Conservation (phyloP, 116 monocot genomes). For the Phalaenopsis hybrid region DNA sequence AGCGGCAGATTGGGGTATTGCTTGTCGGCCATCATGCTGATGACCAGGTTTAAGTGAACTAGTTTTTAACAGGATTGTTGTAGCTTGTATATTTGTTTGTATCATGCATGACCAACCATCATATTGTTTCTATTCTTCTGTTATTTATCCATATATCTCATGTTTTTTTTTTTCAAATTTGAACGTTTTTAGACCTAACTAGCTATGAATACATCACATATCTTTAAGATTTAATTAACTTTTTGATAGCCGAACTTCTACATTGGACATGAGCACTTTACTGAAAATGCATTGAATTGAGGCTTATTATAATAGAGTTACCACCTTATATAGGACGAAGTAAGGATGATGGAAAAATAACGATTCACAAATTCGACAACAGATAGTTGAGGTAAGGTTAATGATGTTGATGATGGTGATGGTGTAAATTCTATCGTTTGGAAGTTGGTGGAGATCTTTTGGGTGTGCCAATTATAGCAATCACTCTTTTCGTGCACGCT, state of each 20-base stretch:
- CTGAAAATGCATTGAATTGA: not conserved
- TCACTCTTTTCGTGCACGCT: no score
- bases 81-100: not conserved
- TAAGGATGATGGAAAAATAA: not conserved
- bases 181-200: not conserved
- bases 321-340: not conserved
- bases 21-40: conserved; percentile 94
- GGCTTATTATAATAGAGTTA: not conserved
- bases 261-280: not conserved
- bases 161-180: not conserved
- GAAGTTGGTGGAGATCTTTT: no score
- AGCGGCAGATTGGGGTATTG: conserved; percentile 63
- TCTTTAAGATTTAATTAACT: not conserved
- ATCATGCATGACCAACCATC: not conserved
- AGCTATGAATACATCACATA: not conserved
- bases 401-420: not conserved
- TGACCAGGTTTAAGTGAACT: conserved; percentile 62
- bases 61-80: not conserved
- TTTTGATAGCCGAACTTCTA: not conserved
- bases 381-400: not conserved
- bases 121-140: not conserved
- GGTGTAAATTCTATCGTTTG: not conserved
- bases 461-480: no score
- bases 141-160: not conserved
- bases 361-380: not conserved